Evolutionary conservation across 352 stramenopile species (phyloP), one percentile per base, ranked within the genome.

Genomic region (Phytopythium aichiense): DNA sequence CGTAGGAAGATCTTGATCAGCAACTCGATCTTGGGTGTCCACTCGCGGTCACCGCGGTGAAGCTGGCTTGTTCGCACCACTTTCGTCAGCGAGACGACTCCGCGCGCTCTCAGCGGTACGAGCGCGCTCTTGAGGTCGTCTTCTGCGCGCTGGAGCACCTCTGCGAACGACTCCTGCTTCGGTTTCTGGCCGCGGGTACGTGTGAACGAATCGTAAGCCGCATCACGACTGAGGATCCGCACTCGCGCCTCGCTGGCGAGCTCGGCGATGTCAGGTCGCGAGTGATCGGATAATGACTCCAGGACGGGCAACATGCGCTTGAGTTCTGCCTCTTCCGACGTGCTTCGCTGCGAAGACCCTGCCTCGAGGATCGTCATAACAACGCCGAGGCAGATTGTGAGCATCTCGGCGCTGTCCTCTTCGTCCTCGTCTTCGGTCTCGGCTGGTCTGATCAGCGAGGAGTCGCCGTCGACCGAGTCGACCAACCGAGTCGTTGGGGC

Each of bases 361-460:
- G 79, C 83, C 56, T 95, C 83, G 1, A 95, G 56, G 42, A 95
- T 94, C 11, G 87, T 95, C 64, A 86, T 79, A 2, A 92, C 60
- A 33, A 95, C 69, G 0, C 87, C 84, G 2, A 95, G 66, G 62
- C 81, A 90, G n/a, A 95, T 79, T 4, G 75, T 88, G 54, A 95
- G 51, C 8, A 95, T 86, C 45, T 94, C 87, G 23, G 80, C 73
- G 13, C 71, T 74, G 23, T 84, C 79, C 60, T 79, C 76, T 6
- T 87, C 74, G 37, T 70, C 71, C 22, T 67, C 59, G 18, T 52
- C 60, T 22, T 22, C 20, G 0, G 25, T 25, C 12, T 48, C 33
- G 13, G 49, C 31, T 15, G 33, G 12, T 12, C 38, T 15, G 9
- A 45, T 45, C 15, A 45, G 18, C 7, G 31, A 15, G 22, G 38